Evolutionary conservation across 768 basidiomycete species (phyloP).

Genomic region (Cystofilobasidium macerans): DNA sequence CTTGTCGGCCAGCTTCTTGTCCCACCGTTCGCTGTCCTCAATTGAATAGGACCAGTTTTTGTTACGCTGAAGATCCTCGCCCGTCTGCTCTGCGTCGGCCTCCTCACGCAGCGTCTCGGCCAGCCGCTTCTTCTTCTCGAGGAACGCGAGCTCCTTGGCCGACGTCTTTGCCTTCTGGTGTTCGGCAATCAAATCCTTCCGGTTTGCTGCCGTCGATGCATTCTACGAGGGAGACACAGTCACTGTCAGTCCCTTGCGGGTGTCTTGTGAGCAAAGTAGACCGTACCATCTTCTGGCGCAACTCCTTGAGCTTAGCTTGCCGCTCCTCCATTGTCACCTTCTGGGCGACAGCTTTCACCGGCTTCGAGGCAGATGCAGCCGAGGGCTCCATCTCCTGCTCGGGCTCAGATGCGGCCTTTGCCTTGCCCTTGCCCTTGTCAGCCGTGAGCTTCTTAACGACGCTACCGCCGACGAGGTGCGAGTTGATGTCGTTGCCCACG

Average conservation of each 20-base stretch:
- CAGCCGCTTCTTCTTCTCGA: conserved; percentile 81
- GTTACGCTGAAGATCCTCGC: conserved; percentile 61
- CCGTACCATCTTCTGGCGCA: conserved; percentile 69
- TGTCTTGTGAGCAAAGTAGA: neutral
- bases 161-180: conserved; percentile 63
- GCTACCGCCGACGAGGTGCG: neutral
- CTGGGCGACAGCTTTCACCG: neutral
- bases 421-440: conserved; percentile 25
- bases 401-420: neutral
- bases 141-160: conserved; percentile 64
- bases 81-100: conserved; percentile 37
- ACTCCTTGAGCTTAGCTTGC: conserved; percentile 61
- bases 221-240: conserved; percentile 43
- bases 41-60: conserved; percentile 94
- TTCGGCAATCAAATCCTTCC: conserved; percentile 74
- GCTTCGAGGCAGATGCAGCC: no score
- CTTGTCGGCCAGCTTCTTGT: conserved; percentile 63
- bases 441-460: neutral
- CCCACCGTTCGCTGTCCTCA: conserved; percentile 94
- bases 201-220: conserved; percentile 68
- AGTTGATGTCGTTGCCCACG: conserved; percentile 1
- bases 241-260: neutral
- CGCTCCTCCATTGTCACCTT: conserved; percentile 52
- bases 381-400: conserved; percentile 21
- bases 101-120: conserved; percentile 76